Percentiles rank a stretch among this genome's conserved stretches.
Evolutionary conservation across 2,329 filamentous ascomycete genomes (phyloP).

Genomic region (Penicillium griseofulvum): DNA sequence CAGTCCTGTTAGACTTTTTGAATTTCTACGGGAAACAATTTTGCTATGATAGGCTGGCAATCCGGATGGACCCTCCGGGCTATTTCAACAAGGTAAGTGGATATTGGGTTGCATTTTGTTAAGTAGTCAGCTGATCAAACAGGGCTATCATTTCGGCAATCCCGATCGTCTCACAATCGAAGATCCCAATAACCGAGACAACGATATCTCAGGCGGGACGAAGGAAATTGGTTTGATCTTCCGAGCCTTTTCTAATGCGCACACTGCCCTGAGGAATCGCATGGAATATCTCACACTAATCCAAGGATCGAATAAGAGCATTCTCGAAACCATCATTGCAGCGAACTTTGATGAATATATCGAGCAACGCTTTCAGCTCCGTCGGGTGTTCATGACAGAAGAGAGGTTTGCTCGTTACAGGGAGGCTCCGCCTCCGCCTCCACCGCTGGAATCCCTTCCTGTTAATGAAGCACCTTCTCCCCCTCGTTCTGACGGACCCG

Average conservation of each 20-base stretch:
- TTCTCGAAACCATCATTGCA: constrained; percentile 69
- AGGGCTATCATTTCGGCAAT: constrained; percentile 53
- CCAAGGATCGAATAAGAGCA: constrained; percentile 45
- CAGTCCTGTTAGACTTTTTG: constrained; percentile 82
- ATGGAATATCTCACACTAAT: constrained; percentile 46
- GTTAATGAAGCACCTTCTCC: constrained; percentile 8
- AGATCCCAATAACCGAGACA: constrained; percentile 79
- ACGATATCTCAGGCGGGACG: constrained; percentile 89
- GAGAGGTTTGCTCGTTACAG: constrained; percentile 35
- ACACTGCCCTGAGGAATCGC: constrained; percentile 55
- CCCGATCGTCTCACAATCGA: constrained; percentile 76
- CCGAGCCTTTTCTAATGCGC: constrained; percentile 66
- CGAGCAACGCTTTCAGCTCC: constrained; percentile 64
- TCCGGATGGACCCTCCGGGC: constrained; percentile 70
- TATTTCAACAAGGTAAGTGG: constrained; percentile 70
- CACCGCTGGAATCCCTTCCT: constrained; percentile 10
- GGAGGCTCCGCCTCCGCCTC: constrained; percentile 22
- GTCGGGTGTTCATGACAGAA: constrained; percentile 50
- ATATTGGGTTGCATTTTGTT: neutral
- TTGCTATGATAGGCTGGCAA: constrained; percentile 66
- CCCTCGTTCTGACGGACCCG: neutral
- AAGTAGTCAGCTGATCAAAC: constrained; percentile 30
- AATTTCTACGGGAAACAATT: constrained; percentile 85
- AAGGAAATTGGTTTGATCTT: constrained; percentile 67
- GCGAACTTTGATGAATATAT: constrained; percentile 77